Conservation (phyloP, 495 filamentous ascomycete species). For the Bryoglossum gracile region DNA sequence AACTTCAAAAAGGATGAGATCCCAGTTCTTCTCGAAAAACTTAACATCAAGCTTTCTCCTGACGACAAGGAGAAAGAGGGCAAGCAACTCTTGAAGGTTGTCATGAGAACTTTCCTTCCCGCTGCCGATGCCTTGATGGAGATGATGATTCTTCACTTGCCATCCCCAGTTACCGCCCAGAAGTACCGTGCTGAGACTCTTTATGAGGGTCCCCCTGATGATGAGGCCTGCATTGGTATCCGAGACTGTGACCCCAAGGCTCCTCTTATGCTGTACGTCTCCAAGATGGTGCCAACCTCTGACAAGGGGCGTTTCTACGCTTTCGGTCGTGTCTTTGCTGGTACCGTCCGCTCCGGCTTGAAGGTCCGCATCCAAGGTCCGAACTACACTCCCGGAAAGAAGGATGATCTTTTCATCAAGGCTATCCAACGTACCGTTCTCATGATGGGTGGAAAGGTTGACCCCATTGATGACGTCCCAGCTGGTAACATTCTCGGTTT, state of each 20-base stretch:
- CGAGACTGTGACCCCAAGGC: constrained; percentile 96
- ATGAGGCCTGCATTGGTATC: constrained; percentile 88
- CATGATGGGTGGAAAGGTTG: constrained; percentile 99
- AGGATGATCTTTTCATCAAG: constrained; percentile 99
- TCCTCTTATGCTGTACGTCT: constrained; percentile 99
- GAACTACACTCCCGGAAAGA: constrained; percentile 96
- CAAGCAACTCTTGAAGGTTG: constrained; percentile 92
- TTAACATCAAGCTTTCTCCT: constrained; percentile 75
- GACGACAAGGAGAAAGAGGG: constrained; percentile 94
- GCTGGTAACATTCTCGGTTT: constrained; percentile 99
- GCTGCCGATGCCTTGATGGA: constrained; percentile 97
- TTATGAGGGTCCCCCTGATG: constrained; percentile 94
- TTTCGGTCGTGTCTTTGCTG: constrained; percentile 99
- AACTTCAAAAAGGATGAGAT: constrained; percentile 98
- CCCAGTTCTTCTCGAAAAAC: constrained; percentile 73
- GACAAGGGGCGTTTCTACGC: constrained; percentile 99
- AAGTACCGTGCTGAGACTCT: constrained; percentile 97
- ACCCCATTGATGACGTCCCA: constrained; percentile 98
- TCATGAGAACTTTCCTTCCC: constrained; percentile 98
- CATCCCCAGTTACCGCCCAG: constrained; percentile 93
- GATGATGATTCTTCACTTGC: constrained; percentile 99
- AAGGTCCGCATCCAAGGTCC: constrained; percentile 99
- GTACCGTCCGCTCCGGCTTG: constrained; percentile 92
- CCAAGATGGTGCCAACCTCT: constrained; percentile 99
- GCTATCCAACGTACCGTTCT: constrained; percentile 98